Evolutionary conservation across 164 flowering plant genomes (phyloP).

Genomic region (Chimonanthus praecox): DNA sequence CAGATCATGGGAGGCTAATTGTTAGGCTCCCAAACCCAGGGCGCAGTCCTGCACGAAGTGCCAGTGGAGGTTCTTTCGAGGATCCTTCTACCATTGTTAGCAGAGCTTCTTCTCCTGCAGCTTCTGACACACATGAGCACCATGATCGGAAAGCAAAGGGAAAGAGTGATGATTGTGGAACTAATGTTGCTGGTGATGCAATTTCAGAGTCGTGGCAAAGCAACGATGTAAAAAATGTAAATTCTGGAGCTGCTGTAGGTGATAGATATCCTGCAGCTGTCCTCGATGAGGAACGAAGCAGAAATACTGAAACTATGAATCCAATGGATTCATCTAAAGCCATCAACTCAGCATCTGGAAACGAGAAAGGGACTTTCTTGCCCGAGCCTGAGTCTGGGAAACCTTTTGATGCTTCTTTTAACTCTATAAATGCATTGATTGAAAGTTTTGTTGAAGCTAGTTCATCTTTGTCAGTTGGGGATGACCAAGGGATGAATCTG

Average conservation of each 20-base stretch:
- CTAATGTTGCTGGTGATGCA: conserved; percentile 33
- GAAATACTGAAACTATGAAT: conserved; percentile 26
- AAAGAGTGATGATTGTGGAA: conserved; percentile 35
- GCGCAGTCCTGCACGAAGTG: conserved; percentile 44
- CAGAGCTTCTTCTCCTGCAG: conserved; percentile 53
- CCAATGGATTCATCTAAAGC: conserved; percentile 11
- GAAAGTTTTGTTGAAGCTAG: conserved; percentile 58
- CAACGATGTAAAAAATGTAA: conserved; percentile 51
- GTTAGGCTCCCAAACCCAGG: conserved; percentile 72
- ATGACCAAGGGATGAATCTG: conserved; percentile 85
- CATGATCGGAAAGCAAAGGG: conserved; percentile 40
- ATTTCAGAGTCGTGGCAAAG: conserved; percentile 56
- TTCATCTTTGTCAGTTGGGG: conserved; percentile 42
- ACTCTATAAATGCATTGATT: conserved; percentile 55
- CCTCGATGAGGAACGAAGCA: conserved; percentile 34
- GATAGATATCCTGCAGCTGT: conserved; percentile 39
- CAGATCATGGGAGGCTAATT: conserved; percentile 57
- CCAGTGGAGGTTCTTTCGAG: conserved; percentile 37
- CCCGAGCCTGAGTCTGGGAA: conserved; percentile 26
- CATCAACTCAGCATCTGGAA: conserved; percentile 19
- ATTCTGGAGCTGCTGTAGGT: conserved; percentile 49
- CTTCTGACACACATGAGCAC: conserved; percentile 49
- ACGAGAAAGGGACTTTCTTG: conserved; percentile 11
- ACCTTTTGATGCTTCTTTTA: conserved; percentile 36
- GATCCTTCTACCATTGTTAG: conserved; percentile 33